A percentile compares a stretch with the other conserved stretches of the same genome.
These are phyloP conservation scores for Zymoseptoria pseudotritici DNA, from an alignment of 2,329 filamentous ascomycete species.

Conservation along the genomic window DNA sequence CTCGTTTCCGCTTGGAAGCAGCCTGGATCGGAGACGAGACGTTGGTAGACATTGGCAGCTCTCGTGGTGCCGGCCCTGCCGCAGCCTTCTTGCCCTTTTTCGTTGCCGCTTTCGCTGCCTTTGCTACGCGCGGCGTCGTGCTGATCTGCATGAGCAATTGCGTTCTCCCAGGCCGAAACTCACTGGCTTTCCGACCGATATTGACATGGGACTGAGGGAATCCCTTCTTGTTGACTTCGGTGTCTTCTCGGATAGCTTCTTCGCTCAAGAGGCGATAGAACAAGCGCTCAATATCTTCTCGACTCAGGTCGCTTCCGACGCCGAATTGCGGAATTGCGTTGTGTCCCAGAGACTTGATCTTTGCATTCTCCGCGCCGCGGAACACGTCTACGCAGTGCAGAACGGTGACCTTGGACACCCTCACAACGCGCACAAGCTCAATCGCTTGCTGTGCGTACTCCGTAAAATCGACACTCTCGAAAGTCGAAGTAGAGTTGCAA, in stretches of 20 bases:
- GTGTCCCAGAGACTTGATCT: slow-evolving; percentile 47
- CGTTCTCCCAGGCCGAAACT: slow-evolving; percentile 40
- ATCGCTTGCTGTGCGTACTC: slow-evolving; percentile 65
- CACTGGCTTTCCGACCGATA: slow-evolving; percentile 38
- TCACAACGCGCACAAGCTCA: slow-evolving; percentile 54
- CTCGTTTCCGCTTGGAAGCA: slow-evolving; percentile 33
- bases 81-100: slow-evolving; percentile 28
- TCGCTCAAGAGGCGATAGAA: slow-evolving; percentile 69
- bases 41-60: slow-evolving; percentile 56
- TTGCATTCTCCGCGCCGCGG: slow-evolving; percentile 59
- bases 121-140: slow-evolving; percentile 19
- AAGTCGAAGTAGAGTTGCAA: slow-evolving; percentile 65
- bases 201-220: slow-evolving; percentile 69
- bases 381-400: slow-evolving; percentile 79
- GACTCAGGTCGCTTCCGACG: slow-evolving; percentile 60
- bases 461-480: slow-evolving; percentile 70
- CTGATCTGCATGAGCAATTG: slow-evolving; percentile 49
- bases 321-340: slow-evolving; percentile 55
- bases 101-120: slow-evolving; percentile 23
- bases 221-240: slow-evolving; percentile 37
- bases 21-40: slow-evolving; percentile 57
- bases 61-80: slow-evolving; percentile 31
- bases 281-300: slow-evolving; percentile 74
- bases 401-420: slow-evolving; percentile 59
- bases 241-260: slow-evolving; percentile 62